These are phyloP conservation scores for Macaranga tanarius DNA, from an alignment of 441 rosid species.

Conservation along the genomic window DNA sequence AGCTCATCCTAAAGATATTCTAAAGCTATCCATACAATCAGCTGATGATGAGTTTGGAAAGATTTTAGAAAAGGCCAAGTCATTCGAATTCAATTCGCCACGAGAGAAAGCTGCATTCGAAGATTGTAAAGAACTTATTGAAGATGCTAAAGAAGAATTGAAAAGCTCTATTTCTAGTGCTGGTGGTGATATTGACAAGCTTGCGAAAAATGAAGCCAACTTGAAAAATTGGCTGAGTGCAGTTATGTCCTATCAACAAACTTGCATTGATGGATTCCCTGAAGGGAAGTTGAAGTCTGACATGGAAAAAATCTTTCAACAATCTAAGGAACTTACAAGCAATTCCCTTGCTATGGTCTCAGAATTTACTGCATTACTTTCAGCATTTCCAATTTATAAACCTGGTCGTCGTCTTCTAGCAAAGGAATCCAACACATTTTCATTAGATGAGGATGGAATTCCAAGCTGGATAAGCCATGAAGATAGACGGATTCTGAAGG, in stretches of 20 bases:
- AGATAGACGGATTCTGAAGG: slow-evolving; percentile 56
- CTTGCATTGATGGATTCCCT: slow-evolving; percentile 69
- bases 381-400: slow-evolving; percentile 14
- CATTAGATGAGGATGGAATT: slow-evolving; percentile 30
- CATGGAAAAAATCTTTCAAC: slow-evolving; percentile 39
- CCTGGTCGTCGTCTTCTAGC: slow-evolving; percentile 42
- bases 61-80: slow-evolving; percentile 34
- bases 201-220: slow-evolving; percentile 32
- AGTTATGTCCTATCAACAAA: slow-evolving; percentile 64
- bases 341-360: slow-evolving; percentile 64
- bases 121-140: slow-evolving; percentile 50
- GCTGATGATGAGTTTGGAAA: slow-evolving; percentile 33
- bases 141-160: slow-evolving; percentile 53
- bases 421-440: slow-evolving; percentile 16
- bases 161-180: slow-evolving; percentile 21
- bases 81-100: slow-evolving; percentile 37
- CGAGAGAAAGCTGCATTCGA: slow-evolving; percentile 55
- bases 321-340: slow-evolving; percentile 51
- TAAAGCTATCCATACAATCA: slow-evolving; percentile 48
- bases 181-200: slow-evolving; percentile 22
- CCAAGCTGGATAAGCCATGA: slow-evolving; percentile 57
- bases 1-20: slow-evolving; percentile 41
- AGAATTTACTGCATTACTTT: slow-evolving; percentile 27
- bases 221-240: slow-evolving; percentile 72
- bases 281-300: slow-evolving; percentile 52